phyloP scores from a whole-genome alignment of 176 grass and related monocot species.

The Phragmites australis region DNA sequence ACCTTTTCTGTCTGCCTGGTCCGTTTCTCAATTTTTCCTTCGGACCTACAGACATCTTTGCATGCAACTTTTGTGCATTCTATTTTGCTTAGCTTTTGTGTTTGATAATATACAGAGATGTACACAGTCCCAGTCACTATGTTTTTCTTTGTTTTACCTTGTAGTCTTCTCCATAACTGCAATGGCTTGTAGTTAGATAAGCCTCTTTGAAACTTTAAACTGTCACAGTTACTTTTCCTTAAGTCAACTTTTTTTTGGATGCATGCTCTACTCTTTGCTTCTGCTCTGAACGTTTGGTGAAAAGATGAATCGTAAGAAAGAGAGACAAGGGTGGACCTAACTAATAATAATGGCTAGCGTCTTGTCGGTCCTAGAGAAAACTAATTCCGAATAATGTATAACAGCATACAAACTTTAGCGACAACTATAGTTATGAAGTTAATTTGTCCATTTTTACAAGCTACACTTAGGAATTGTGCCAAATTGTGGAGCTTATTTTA shows the following conservation, averaged over 20 bases:
- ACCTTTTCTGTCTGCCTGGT: too few relatives aligned
- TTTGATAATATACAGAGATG: background rate
- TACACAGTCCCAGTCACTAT: background rate
- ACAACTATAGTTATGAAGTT: background rate
- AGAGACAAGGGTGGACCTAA: conserved; percentile 14
- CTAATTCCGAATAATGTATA: background rate
- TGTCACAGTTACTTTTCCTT: background rate
- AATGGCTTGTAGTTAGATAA: background rate
- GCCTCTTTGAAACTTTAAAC: background rate
- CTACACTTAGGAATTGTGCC: background rate
- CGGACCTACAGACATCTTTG: too few relatives aligned
- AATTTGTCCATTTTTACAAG: background rate
- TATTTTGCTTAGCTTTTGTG: background rate
- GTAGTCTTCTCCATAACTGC: background rate
- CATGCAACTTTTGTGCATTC: background rate
- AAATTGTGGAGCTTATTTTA: background rate
- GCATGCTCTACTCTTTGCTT: background rate
- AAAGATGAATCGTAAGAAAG: conserved; percentile 35
- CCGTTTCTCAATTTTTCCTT: too few relatives aligned
- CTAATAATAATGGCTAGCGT: background rate
- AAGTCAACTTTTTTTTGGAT: conserved; percentile 24
- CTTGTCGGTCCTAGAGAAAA: conserved; percentile 2
- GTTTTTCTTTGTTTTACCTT: background rate
- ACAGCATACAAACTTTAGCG: background rate
- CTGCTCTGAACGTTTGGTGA: conserved; percentile 42